phyloP scores from a whole-genome alignment of 2,329 filamentous ascomycete species.

The Eurotiales sp. region DNA sequence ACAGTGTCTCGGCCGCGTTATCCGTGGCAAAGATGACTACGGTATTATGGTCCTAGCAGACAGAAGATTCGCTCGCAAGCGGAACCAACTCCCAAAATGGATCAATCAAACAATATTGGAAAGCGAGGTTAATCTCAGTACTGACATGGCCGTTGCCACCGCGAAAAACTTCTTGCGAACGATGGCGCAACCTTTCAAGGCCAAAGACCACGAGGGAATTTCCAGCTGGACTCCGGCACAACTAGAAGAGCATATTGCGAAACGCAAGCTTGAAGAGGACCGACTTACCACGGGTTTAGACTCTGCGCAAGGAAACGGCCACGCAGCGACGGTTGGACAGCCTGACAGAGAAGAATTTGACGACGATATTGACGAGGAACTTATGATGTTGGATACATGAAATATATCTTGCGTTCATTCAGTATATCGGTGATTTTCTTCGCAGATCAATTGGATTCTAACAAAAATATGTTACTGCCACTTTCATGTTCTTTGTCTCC shows the following conservation, averaged over 20 bases:
- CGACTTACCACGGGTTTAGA: conserved; percentile 56
- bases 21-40: conserved; percentile 96
- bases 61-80: conserved; percentile 87
- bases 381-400: conserved; percentile 29
- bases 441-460: no score
- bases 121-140: conserved; percentile 83
- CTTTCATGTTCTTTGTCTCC: no score
- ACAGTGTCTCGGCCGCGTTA: conserved; percentile 89
- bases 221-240: conserved; percentile 86
- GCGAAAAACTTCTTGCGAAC: conserved; percentile 84
- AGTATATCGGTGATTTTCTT: no score
- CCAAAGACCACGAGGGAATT: conserved; percentile 83
- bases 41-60: conserved; percentile 99
- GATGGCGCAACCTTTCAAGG: conserved; percentile 87
- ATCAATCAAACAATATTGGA: conserved; percentile 85
- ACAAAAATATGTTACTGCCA: no score
- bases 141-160: conserved; percentile 87
- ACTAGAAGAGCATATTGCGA: conserved; percentile 62
- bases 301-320: background rate
- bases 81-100: conserved; percentile 89
- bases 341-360: conserved; percentile 39
- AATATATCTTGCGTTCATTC: background rate
- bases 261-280: conserved; percentile 69
- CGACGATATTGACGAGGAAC: conserved; percentile 41
- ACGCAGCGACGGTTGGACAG: conserved; percentile 15